Evolutionary conservation across 2,329 filamentous ascomycete species (phyloP).

Genomic region (Colletotrichum chlorophyti): DNA sequence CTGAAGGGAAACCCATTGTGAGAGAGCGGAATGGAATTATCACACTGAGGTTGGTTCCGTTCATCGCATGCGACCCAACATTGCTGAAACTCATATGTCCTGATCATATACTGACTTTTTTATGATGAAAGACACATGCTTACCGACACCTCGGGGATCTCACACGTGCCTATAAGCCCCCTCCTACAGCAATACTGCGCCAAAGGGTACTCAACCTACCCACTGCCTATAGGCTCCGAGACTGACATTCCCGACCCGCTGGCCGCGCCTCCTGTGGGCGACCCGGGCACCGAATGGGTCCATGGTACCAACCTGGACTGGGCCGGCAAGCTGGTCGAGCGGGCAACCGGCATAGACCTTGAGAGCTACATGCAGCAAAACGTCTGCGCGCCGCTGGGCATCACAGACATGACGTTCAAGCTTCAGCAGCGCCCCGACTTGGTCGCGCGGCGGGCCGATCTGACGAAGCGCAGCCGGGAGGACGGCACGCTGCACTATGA

Average conservation of each 20-base stretch:
- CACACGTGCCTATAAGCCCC: constrained; percentile 50
- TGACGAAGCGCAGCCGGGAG: constrained; percentile 25
- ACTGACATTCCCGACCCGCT: neutral
- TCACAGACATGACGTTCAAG: constrained; percentile 16
- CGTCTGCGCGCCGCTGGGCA: constrained; percentile 41
- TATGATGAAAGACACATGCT: constrained; percentile 41
- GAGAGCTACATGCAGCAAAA: constrained; percentile 50
- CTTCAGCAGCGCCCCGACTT: constrained; percentile 35
- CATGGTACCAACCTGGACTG: constrained; percentile 59
- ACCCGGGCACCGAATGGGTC: constrained; percentile 39
- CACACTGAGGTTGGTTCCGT: constrained; percentile 42
- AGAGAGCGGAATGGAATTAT: constrained; percentile 43
- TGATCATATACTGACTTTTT: neutral
- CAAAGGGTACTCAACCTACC: neutral
- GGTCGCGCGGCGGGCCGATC: neutral
- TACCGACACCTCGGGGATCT: constrained; percentile 55
- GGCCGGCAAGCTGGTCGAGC: constrained; percentile 58
- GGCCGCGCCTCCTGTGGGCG: constrained; percentile 28
- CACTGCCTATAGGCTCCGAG: neutral
- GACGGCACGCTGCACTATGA: constrained; percentile 17
- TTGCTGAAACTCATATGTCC: neutral
- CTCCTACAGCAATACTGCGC: constrained; percentile 32
- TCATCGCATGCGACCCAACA: neutral
- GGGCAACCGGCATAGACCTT: constrained; percentile 49
- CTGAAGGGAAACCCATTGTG: constrained; percentile 44